These are phyloP conservation scores for Tolypocladium sp. DNA, from an alignment of 2,329 filamentous ascomycete genomes.

Conservation along the genomic window DNA sequence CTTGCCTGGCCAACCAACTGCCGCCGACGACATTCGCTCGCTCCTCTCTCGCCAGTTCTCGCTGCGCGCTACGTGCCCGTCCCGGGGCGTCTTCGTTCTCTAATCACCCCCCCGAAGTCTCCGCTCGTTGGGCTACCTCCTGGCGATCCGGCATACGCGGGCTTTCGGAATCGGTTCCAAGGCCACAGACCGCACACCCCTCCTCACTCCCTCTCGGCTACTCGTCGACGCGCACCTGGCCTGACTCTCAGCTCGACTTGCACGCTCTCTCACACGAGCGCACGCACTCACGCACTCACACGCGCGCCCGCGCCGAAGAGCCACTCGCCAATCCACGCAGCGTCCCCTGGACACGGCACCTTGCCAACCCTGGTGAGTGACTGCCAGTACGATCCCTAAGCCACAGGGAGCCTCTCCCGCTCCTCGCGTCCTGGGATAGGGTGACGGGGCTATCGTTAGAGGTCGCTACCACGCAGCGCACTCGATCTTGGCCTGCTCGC, in stretches of 20 bases:
- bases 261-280: neutral
- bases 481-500: conserved; percentile 22
- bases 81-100: conserved; percentile 6
- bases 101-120: conserved; percentile 4
- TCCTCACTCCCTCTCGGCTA: neutral
- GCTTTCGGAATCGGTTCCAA: neutral
- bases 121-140: conserved; percentile 11
- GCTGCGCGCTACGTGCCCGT: conserved; percentile 8
- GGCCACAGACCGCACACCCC: neutral
- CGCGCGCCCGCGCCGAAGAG: neutral
- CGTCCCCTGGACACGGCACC: conserved; percentile 5
- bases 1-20: conserved; percentile 5
- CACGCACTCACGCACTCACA: neutral
- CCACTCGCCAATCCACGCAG: neutral
- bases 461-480: conserved; percentile 18
- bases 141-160: conserved; percentile 8
- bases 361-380: conserved; percentile 6
- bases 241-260: neutral
- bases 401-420: conserved; percentile 16
- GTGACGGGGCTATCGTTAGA: conserved; percentile 23
- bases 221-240: neutral
- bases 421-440: conserved; percentile 15
- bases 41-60: neutral
- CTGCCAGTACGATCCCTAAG: conserved; percentile 5
- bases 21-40: conserved; percentile 2